These are phyloP conservation scores for Lachancea dasiensis DNA, from an alignment of 805 yeast species.

Conservation along the genomic window DNA sequence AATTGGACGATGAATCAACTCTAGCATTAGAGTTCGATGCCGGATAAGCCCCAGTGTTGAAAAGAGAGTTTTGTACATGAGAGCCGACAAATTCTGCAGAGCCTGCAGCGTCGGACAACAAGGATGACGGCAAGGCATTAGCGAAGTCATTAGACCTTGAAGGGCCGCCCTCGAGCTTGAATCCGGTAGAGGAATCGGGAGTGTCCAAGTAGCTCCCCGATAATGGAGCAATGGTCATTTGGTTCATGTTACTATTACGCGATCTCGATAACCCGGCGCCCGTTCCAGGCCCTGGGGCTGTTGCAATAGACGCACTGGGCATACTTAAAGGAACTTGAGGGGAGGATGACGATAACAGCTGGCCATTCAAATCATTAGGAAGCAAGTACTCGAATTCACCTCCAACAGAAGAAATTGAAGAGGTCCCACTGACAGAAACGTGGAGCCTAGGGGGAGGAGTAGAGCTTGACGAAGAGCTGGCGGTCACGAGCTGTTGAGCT, in stretches of 20 bases:
- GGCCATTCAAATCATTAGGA: slow-evolving; percentile 15
- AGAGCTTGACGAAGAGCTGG: slow-evolving; percentile 12
- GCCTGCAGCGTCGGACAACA: slow-evolving; percentile 4
- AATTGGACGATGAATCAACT: slow-evolving; percentile 8
- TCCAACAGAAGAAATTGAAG: slow-evolving; percentile 15
- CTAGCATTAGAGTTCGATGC: slow-evolving; percentile 9
- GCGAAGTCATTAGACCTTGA: slow-evolving; percentile 6
- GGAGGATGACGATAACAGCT: slow-evolving; percentile 4
- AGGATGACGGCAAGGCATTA: slow-evolving; percentile 9
- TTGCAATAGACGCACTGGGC: neutral
- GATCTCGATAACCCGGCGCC: neutral
- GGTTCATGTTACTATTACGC: neutral
- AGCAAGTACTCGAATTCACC: slow-evolving; percentile 15
- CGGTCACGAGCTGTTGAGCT: slow-evolving; percentile 8
- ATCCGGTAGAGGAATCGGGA: slow-evolving; percentile 3
- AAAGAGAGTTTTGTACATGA: neutral
- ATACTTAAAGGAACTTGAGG: neutral
- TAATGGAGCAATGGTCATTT: slow-evolving; percentile 1
- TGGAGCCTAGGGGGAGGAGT: slow-evolving; percentile 21
- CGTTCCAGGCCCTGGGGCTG: neutral
- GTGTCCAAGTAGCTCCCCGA: slow-evolving; percentile 6
- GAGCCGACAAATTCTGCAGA: slow-evolving; percentile 3
- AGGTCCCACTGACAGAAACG: slow-evolving; percentile 17
- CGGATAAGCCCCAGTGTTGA: slow-evolving; percentile 6
- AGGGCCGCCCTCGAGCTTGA: neutral